phyloP scores from a whole-genome alignment of 1,139 yeast genomes.

The Blastobotrys serpentis region DNA sequence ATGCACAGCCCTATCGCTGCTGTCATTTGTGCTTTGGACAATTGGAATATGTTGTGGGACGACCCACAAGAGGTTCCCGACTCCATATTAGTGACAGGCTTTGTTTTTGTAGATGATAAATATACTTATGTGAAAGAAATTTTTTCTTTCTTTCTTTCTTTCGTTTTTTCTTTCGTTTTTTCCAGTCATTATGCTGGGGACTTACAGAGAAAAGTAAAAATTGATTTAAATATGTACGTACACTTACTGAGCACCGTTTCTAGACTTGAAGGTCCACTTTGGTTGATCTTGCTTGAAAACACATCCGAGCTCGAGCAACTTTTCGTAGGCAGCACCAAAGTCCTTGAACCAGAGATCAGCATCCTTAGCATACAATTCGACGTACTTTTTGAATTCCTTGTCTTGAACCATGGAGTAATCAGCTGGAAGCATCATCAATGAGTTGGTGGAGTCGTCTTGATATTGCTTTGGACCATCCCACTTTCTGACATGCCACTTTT shows the following conservation, averaged over 20 bases:
- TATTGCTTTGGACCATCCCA: conserved; percentile 83
- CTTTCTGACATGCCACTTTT: conserved; percentile 67
- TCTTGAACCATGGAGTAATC: conserved; percentile 75
- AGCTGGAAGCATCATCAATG: conserved; percentile 89
- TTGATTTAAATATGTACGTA: conserved; percentile 1
- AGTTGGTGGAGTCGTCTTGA: conserved; percentile 66
- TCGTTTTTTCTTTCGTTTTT: too few species aligned
- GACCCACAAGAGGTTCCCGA: conserved; percentile 18
- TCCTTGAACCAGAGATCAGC: conserved; percentile 68
- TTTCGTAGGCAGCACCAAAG: conserved; percentile 66
- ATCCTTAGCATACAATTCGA: conserved; percentile 69
- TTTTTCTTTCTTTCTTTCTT: too few species aligned
- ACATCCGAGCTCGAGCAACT: conserved; percentile 73
- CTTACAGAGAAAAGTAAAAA: background rate
- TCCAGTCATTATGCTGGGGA: background rate
- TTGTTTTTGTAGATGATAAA: conserved; percentile 19
- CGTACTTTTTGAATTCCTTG: conserved; percentile 62
- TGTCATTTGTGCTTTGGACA: conserved; percentile 43
- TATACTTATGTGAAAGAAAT: too few species aligned
- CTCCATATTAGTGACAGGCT: conserved; percentile 24
- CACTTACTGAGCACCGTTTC: conserved; percentile 19
- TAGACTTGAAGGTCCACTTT: conserved; percentile 52
- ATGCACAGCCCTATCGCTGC: conserved; percentile 43
- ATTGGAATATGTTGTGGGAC: conserved; percentile 46
- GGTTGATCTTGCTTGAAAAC: conserved; percentile 48